Conservation (phyloP, 2,329 filamentous ascomycete species). For the Hymenoscyphus scutula region DNA sequence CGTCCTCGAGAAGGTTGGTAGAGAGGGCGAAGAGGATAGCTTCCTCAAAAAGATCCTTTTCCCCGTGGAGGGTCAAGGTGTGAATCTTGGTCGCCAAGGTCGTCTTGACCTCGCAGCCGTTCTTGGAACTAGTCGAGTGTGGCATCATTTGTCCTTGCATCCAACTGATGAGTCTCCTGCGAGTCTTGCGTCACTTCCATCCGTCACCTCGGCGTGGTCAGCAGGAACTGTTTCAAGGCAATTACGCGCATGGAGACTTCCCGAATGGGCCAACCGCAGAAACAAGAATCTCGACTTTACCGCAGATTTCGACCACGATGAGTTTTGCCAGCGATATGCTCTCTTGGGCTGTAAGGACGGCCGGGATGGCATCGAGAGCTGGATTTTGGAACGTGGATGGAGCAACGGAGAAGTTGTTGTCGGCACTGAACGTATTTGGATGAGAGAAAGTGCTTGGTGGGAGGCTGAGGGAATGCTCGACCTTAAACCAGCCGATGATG, state of each 20-base stretch:
- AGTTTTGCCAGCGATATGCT: constrained; percentile 82
- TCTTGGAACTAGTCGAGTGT: constrained; percentile 81
- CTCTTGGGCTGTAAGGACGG: constrained; percentile 85
- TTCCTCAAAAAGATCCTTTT: constrained; percentile 82
- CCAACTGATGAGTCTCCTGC: constrained; percentile 84
- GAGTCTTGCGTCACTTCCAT: constrained; percentile 67
- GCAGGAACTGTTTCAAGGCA: constrained; percentile 90
- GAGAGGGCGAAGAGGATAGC: constrained; percentile 76
- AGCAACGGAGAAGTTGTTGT: constrained; percentile 95
- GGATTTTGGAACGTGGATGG: constrained; percentile 93
- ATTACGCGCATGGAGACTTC: constrained; percentile 86
- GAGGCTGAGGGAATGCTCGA: constrained; percentile 96
- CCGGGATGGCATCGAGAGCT: constrained; percentile 88
- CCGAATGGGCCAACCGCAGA: constrained; percentile 94
- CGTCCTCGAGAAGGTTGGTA: constrained; percentile 80
- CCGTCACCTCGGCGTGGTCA: constrained; percentile 83
- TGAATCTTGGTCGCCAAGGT: constrained; percentile 73
- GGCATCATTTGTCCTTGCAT: constrained; percentile 91
- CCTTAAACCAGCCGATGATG: constrained; percentile 54
- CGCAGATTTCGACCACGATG: constrained; percentile 90
- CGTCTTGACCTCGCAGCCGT: constrained; percentile 75
- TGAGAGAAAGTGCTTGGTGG: constrained; percentile 94
- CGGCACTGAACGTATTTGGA: constrained; percentile 90
- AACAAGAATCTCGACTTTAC: constrained; percentile 93
- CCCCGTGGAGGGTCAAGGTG: constrained; percentile 73